Base-by-base conservation (phyloP, 495 filamentous ascomycete species). In the Lasiosphaeriaceae sp. region DNA sequence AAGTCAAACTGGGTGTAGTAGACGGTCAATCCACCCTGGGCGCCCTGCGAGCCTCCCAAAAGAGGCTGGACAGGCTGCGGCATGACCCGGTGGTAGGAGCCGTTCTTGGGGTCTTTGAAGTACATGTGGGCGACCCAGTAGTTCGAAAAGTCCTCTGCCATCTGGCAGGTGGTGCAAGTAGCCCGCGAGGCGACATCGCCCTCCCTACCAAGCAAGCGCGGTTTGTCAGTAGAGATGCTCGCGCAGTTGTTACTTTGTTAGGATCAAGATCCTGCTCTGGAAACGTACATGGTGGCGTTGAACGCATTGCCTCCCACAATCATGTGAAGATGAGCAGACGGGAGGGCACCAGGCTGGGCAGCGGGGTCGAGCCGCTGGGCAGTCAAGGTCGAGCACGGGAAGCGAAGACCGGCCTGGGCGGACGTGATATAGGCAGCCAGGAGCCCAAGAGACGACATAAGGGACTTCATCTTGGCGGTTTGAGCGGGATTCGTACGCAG, bases 291-390 rank as follows among this genome's bases (percentile, higher is more conserved):
- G 22, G 71, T 69, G 19, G 71, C 68, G 47, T 75, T 73, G 66
- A 77, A 77, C 21, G 67, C 68, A 67, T 77, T 74, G 47, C 75
- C 75, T 24, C 75, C 75, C 0, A 75, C 73, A 14, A 77, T 72
- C 45, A 73, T 71, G 54, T 77, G 75, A 45, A 78, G 66, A 52
- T 78, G 75, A 6, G 75, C 57, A 2, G 74, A 72, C 6, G 71
- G 70, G 31, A 50, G 59, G 6, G 57, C 48, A 22, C 65, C 70
- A 14, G 70, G 69, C 63, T 73, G 62, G 37, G 71, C 75, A 19
- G 71, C 55, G 20, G 73, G 71, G 47, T 72, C 72, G 17, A 77
- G 54, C 17, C 74, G 69, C 49, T 77, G 74, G 50, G 73, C 57
- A 29, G 67, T 70, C 35, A 77, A 58, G 4, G 63, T 71, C 22